These are phyloP conservation scores for Strobilomyces dryophilus DNA, from an alignment of 768 basidiomycete species.

Conservation along the genomic window DNA sequence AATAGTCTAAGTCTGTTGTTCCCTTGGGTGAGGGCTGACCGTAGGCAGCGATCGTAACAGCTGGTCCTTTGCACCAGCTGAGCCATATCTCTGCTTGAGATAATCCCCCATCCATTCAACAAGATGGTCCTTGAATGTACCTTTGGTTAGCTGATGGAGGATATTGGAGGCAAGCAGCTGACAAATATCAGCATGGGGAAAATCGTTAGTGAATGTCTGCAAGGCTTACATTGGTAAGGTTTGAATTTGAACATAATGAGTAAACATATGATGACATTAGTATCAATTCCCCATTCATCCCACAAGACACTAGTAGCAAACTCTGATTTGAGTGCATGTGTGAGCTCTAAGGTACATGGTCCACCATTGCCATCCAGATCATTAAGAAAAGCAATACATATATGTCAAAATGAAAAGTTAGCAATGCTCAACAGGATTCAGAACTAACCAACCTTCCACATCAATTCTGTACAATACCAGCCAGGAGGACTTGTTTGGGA, in stretches of 20 bases:
- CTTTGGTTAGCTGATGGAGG: not conserved
- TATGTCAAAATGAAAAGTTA: not conserved
- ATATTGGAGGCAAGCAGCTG: not conserved
- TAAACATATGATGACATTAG: not conserved
- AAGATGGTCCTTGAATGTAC: not conserved
- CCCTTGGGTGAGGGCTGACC: too few species aligned
- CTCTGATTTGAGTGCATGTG: not conserved
- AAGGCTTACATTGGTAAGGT: too few species aligned
- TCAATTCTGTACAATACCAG: not conserved
- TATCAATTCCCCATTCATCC: conserved; percentile 1
- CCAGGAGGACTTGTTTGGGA: not conserved
- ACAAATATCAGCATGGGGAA: not conserved
- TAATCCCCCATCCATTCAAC: not conserved
- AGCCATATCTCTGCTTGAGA: not conserved
- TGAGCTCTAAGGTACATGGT: not conserved
- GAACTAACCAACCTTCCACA: not conserved
- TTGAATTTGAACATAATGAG: too few species aligned
- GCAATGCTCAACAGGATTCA: not conserved
- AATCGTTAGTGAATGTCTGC: conserved; percentile 3
- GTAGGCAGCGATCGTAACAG: too few species aligned
- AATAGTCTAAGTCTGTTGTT: too few species aligned
- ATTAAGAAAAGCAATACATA: not conserved
- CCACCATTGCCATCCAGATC: not conserved
- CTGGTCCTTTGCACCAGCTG: not conserved
- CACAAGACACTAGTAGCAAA: not conserved